Conservation (phyloP, 768 basidiomycete genomes). For the Phanerochaete carnosa region DNA sequence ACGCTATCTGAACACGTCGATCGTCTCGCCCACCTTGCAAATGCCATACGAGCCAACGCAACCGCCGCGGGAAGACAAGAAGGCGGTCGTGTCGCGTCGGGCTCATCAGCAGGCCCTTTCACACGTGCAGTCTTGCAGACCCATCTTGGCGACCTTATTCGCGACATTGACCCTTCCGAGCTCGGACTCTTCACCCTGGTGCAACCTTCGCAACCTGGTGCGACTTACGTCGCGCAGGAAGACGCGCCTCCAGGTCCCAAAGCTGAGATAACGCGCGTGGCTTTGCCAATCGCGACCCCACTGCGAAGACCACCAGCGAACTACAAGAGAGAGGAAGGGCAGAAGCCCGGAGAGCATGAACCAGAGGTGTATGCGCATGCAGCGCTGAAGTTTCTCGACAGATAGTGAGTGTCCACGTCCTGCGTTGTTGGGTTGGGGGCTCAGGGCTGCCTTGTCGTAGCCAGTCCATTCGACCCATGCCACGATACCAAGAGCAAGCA, state of each 20-base stretch:
- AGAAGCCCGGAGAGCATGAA: conserved; percentile 45
- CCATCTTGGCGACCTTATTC: conserved; percentile 70
- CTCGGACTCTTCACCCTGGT: conserved; percentile 72
- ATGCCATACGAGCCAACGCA: conserved; percentile 40
- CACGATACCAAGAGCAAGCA: conserved; percentile 42
- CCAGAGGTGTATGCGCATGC: conserved; percentile 77
- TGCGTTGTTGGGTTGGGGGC: background rate
- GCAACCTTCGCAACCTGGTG: conserved; percentile 17
- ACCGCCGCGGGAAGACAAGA: conserved; percentile 5
- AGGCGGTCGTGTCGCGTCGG: conserved; percentile 26
- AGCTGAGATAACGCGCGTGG: conserved; percentile 54
- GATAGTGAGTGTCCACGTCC: conserved; percentile 52
- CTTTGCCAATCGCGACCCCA: conserved; percentile 71
- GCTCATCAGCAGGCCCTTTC: conserved; percentile 44
- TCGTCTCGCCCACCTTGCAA: conserved; percentile 52
- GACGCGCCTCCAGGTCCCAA: conserved; percentile 30
- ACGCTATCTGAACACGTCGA: conserved; percentile 63
- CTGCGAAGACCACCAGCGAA: conserved; percentile 45
- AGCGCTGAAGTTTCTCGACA: conserved; percentile 71
- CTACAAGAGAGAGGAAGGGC: conserved; percentile 29
- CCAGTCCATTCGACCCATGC: conserved; percentile 47
- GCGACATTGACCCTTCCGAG: conserved; percentile 76
- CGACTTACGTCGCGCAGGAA: conserved; percentile 14
- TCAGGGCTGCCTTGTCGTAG: conserved; percentile 18
- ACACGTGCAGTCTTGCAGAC: conserved; percentile 61